phyloP scores from a whole-genome alignment of 1,284 basidiomycete species.

The Trametes pubescens region DNA sequence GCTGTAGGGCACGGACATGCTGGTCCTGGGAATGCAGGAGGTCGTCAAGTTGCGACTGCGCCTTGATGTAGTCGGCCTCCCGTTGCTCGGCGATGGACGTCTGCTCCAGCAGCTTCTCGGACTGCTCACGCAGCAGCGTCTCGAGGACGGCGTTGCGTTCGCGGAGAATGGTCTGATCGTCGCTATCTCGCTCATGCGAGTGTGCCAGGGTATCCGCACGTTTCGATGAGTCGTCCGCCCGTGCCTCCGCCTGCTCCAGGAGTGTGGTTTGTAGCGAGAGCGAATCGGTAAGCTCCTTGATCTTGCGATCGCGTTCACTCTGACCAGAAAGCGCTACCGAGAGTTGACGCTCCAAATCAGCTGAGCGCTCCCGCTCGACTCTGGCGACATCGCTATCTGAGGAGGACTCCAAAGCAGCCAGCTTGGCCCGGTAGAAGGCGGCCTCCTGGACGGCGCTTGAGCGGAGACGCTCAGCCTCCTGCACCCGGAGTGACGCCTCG shows the following conservation, averaged over 20 bases:
- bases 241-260: slow-evolving; percentile 82
- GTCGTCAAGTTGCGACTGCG: slow-evolving; percentile 77
- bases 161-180: slow-evolving; percentile 80
- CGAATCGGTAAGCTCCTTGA: slow-evolving; percentile 78
- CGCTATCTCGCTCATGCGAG: slow-evolving; percentile 72
- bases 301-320: slow-evolving; percentile 70
- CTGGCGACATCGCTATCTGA: slow-evolving; percentile 66
- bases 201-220: slow-evolving; percentile 88
- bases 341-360: slow-evolving; percentile 85
- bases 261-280: slow-evolving; percentile 81
- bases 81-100: slow-evolving; percentile 81
- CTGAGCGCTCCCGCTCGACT: slow-evolving; percentile 83
- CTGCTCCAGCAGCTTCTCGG: slow-evolving; percentile 79
- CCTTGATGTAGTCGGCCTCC: slow-evolving; percentile 79
- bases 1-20: slow-evolving; percentile 87
- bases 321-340: slow-evolving; percentile 73
- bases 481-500: slow-evolving; percentile 78
- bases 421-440: slow-evolving; percentile 95
- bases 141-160: slow-evolving; percentile 72
- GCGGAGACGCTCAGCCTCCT: slow-evolving; percentile 84
- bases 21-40: slow-evolving; percentile 76
- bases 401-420: slow-evolving; percentile 84
- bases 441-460: slow-evolving; percentile 91
- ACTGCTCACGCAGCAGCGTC: slow-evolving; percentile 78
- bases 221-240: slow-evolving; percentile 81